Evolutionary conservation across 495 filamentous ascomycete genomes (phyloP).

Genomic region (Evernia prunastri): DNA sequence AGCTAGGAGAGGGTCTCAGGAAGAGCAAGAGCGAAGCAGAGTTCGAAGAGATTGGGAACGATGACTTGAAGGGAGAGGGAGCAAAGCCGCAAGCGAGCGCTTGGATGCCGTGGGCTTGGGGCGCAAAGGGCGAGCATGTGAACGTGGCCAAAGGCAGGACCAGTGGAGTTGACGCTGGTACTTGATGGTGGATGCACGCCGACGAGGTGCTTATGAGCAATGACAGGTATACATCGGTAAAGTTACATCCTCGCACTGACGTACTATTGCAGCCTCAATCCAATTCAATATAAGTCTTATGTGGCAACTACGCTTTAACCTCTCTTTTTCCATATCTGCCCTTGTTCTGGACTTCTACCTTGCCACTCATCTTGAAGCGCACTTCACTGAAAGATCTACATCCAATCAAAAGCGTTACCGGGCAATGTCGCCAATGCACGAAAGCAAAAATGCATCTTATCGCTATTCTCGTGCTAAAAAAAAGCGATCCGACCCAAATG

Average conservation of each 20-base stretch:
- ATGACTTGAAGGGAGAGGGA: slow-evolving; percentile 37
- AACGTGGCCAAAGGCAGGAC: slow-evolving; percentile 9
- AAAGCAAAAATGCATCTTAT: neutral
- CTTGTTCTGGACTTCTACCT: neutral
- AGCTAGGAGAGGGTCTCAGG: slow-evolving; percentile 42
- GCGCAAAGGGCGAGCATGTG: slow-evolving; percentile 15
- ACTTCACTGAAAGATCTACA: neutral
- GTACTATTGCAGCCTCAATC: neutral
- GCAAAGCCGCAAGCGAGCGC: slow-evolving; percentile 33
- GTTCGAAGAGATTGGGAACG: slow-evolving; percentile 67
- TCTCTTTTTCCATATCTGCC: neutral
- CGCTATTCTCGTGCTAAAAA: neutral
- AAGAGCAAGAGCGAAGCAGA: slow-evolving; percentile 72
- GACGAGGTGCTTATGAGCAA: neutral
- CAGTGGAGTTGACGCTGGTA: slow-evolving; percentile 17
- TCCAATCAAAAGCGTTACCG: neutral
- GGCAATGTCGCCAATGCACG: neutral
- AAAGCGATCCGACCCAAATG: neutral
- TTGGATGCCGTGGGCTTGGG: slow-evolving; percentile 60
- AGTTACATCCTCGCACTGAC: neutral
- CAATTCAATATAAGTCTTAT: neutral
- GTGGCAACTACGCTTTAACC: neutral
- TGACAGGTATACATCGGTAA: neutral
- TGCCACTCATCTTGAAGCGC: neutral
- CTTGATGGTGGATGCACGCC: neutral